These are phyloP conservation scores for Botrytis sinoallii DNA, from an alignment of 2,329 filamentous ascomycete species.

Conservation along the genomic window DNA sequence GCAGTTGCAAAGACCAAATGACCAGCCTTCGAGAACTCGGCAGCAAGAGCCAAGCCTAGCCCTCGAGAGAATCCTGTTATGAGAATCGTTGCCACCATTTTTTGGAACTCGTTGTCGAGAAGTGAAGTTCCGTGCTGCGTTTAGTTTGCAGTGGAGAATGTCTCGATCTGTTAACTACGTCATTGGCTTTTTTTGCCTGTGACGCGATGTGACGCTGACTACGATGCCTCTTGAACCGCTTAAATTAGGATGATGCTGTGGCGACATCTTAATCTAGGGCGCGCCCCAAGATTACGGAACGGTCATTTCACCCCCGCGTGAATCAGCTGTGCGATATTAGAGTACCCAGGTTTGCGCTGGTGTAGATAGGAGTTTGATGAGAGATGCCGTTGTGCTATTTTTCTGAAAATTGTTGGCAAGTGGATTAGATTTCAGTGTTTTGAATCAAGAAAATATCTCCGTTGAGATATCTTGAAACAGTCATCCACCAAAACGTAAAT, in stretches of 20 bases:
- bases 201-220: neutral
- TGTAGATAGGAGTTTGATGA: neutral
- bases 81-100: neutral
- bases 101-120: neutral
- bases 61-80: neutral
- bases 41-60: neutral
- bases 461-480: neutral
- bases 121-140: neutral
- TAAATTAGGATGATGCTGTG: neutral
- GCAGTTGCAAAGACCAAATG: neutral
- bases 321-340: neutral
- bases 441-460: neutral
- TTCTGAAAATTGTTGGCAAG: neutral
- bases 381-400: neutral
- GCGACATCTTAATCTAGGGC: neutral
- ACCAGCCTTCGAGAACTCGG: neutral
- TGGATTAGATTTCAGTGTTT: neutral
- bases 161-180: neutral
- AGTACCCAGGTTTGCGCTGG: neutral
- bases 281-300: neutral
- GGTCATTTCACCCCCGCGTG: neutral
- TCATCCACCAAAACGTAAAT: neutral
- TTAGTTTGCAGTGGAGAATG: neutral
- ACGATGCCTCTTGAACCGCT: neutral
- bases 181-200: neutral